These are phyloP conservation scores for Aspergillus haitiensis DNA, from an alignment of 495 filamentous ascomycete genomes.

Conservation along the genomic window DNA sequence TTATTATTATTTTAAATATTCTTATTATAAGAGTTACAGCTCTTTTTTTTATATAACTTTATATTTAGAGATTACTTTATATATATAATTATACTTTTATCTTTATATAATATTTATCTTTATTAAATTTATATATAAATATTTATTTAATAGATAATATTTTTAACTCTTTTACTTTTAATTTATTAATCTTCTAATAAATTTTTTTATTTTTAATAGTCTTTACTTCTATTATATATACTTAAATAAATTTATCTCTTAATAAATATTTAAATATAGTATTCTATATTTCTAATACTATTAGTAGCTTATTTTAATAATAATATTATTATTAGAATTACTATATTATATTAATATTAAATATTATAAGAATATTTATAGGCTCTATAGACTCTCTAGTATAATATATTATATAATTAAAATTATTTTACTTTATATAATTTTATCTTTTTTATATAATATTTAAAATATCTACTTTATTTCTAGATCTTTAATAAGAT, in stretches of 20 bases:
- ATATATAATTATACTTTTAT: too few species aligned
- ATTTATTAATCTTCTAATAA: neutral
- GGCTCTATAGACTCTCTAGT: neutral
- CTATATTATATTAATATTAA: neutral
- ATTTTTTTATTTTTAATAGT: neutral
- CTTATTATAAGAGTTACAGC: too few species aligned
- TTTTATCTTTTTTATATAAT: too few species aligned
- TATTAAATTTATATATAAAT: too few species aligned
- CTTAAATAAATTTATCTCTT: neutral
- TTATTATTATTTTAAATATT: constrained; percentile 3
- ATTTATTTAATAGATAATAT: too few species aligned
- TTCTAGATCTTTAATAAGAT: too few species aligned
- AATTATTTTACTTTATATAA: too few species aligned
- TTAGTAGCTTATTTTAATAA: neutral
- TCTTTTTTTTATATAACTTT: constrained; percentile 1
- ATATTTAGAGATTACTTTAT: neutral
- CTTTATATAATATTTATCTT: too few species aligned
- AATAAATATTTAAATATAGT: too few species aligned
- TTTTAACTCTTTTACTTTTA: neutral
- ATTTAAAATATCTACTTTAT: too few species aligned
- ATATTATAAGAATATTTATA: neutral
- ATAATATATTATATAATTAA: neutral
- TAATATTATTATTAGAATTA: neutral
- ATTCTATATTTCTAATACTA: too few species aligned
- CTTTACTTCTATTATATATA: neutral